These are phyloP conservation scores for Tolypocladium inflatum DNA, from an alignment of 2,329 filamentous ascomycete genomes.

Conservation along the genomic window DNA sequence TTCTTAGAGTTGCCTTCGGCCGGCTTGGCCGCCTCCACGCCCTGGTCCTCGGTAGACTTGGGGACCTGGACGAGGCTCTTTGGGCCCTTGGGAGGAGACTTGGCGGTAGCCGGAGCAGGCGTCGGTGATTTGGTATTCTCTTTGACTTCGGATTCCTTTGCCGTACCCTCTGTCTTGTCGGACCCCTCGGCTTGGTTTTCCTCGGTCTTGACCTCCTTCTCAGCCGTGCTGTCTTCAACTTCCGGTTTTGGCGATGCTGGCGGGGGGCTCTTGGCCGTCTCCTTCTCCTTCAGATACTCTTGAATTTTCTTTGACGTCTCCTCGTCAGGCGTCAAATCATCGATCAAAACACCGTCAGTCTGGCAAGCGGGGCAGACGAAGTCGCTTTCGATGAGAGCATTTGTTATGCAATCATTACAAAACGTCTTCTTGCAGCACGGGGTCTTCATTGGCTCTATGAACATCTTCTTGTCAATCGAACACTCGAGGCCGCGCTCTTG, in stretches of 20 bases:
- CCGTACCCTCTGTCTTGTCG: neutral
- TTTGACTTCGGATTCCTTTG: conserved; percentile 10
- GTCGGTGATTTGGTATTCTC: conserved; percentile 26
- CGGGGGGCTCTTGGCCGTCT: conserved; percentile 33
- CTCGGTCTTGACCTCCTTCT: conserved; percentile 21
- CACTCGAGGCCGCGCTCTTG: conserved; percentile 85
- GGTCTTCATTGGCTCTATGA: conserved; percentile 97
- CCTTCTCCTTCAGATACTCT: conserved; percentile 55
- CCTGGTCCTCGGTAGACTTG: conserved; percentile 29
- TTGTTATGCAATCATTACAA: conserved; percentile 99
- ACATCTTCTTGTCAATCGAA: conserved; percentile 94
- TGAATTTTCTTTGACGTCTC: conserved; percentile 71
- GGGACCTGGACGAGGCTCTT: conserved; percentile 13
- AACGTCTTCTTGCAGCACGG: conserved; percentile 97
- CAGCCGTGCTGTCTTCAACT: conserved; percentile 32
- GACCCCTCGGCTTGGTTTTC: conserved; percentile 7
- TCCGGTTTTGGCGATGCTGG: conserved; percentile 23
- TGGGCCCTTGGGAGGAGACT: conserved; percentile 19
- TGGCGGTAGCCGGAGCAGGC: conserved; percentile 11
- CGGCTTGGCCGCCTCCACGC: conserved; percentile 15
- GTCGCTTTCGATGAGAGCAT: conserved; percentile 96
- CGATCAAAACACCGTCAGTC: conserved; percentile 83
- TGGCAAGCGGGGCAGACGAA: conserved; percentile 90
- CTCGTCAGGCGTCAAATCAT: conserved; percentile 78
- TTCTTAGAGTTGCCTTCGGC: conserved; percentile 53